Percentiles rank a stretch among this genome's conserved stretches.
Evolutionary conservation across 1,284 basidiomycete genomes (phyloP).

Genomic region (Caloboletus inedulis): DNA sequence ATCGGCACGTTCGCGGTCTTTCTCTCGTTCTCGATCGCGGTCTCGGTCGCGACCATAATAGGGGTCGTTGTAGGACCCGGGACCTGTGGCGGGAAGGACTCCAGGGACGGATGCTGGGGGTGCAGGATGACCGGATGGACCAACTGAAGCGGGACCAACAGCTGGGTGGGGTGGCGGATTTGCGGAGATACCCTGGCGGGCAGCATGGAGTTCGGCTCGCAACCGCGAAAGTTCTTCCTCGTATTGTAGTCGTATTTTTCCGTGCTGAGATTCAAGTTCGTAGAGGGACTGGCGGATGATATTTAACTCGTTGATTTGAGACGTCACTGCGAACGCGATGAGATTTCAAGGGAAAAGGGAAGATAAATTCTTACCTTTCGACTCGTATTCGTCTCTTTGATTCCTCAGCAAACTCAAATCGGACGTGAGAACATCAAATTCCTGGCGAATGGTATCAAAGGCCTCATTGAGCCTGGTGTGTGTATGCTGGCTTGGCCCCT

Average conservation of each 20-base stretch:
- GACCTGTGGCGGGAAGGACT: conserved; percentile 30
- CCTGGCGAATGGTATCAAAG: conserved; percentile 80
- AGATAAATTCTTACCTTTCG: conserved; percentile 57
- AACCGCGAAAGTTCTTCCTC: conserved; percentile 72
- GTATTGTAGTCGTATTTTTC: conserved; percentile 69
- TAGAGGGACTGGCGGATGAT: conserved; percentile 73
- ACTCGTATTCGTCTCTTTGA: conserved; percentile 89
- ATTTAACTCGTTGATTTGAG: conserved; percentile 71
- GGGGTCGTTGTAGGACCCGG: conserved; percentile 38
- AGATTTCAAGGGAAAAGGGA: not conserved
- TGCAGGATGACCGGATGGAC: conserved; percentile 31
- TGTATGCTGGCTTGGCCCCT: conserved; percentile 40
- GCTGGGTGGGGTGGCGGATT: conserved; percentile 34
- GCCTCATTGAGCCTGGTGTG: conserved; percentile 67
- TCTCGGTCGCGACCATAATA: conserved; percentile 43
- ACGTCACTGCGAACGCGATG: conserved; percentile 46
- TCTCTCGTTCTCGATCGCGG: conserved; percentile 38
- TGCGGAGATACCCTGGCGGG: conserved; percentile 36
- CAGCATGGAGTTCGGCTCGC: conserved; percentile 57
- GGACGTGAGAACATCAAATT: conserved; percentile 77
- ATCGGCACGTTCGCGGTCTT: conserved; percentile 37
- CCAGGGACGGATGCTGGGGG: conserved; percentile 29
- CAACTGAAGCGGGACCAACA: conserved; percentile 34
- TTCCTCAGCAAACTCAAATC: conserved; percentile 69
- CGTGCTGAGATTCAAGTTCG: conserved; percentile 74